phyloP scores from a whole-genome alignment of 768 basidiomycete genomes.

The Rhodotorula kratochvilovae region DNA sequence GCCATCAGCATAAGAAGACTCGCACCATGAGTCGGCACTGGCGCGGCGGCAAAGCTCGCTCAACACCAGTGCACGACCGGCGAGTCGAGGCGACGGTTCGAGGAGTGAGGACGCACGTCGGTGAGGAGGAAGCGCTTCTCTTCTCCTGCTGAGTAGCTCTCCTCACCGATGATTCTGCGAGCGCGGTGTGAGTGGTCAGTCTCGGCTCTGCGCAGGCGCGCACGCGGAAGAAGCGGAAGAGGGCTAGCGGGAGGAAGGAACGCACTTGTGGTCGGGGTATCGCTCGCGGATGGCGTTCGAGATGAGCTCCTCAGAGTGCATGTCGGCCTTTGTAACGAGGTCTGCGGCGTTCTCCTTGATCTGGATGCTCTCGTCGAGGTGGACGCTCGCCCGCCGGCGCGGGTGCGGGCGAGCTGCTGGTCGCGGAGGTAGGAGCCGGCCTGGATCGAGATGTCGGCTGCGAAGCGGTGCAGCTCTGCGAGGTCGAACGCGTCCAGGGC shows the following conservation, averaged over 20 bases:
- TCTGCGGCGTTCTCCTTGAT: slow-evolving; percentile 40
- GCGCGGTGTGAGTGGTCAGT: neutral
- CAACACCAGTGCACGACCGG: neutral
- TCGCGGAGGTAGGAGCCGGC: slow-evolving; percentile 41
- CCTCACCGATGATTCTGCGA: slow-evolving; percentile 43
- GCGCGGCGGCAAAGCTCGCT: too few species aligned
- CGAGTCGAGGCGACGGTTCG: neutral
- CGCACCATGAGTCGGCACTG: too few species aligned
- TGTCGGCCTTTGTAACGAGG: slow-evolving; percentile 33
- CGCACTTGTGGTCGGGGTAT: slow-evolving; percentile 39
- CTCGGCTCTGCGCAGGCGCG: too few species aligned
- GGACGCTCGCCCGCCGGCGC: slow-evolving; percentile 6
- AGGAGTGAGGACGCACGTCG: slow-evolving; percentile 14
- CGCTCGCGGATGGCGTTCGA: slow-evolving; percentile 25
- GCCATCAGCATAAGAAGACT: neutral
- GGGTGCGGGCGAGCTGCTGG: slow-evolving; percentile 30
- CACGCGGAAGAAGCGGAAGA: neutral
- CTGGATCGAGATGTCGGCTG: slow-evolving; percentile 26
- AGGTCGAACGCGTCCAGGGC: slow-evolving; percentile 23
- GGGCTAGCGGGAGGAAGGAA: neutral
- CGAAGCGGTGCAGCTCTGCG: slow-evolving; percentile 31
- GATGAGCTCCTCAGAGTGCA: slow-evolving; percentile 36
- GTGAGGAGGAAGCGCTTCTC: slow-evolving; percentile 42
- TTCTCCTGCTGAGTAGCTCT: slow-evolving; percentile 41
- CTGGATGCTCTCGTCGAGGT: slow-evolving; percentile 28